phyloP scores from a whole-genome alignment of 2,329 filamentous ascomycete genomes.

The Colletotrichum tofieldiae region DNA sequence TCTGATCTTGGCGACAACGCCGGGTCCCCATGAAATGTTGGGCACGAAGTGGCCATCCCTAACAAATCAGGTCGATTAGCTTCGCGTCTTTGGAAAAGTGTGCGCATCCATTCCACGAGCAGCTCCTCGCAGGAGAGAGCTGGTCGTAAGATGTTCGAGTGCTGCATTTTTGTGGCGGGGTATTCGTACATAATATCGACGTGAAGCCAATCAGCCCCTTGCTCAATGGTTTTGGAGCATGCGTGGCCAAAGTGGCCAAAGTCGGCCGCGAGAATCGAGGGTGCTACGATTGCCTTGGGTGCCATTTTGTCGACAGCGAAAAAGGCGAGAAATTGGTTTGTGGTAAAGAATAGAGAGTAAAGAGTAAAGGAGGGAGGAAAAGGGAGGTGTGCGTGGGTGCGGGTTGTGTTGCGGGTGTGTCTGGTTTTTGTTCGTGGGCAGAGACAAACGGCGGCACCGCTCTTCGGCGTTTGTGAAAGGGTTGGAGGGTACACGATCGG shows the following conservation, averaged over 20 bases:
- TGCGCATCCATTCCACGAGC: conserved; percentile 9
- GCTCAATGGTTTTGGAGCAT: conserved; percentile 87
- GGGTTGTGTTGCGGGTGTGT: conserved; percentile 31
- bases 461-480: conserved; percentile 30
- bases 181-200: conserved; percentile 85
- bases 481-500: conserved; percentile 32
- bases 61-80: conserved; percentile 24
- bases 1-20: conserved; percentile 95
- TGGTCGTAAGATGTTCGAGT: conserved; percentile 30
- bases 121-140: conserved; percentile 5
- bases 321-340: conserved; percentile 4
- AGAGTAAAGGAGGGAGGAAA: background rate
- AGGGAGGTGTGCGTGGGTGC: conserved; percentile 30
- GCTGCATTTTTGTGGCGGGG: conserved; percentile 5
- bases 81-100: background rate
- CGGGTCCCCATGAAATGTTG: conserved; percentile 97
- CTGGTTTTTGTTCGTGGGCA: conserved; percentile 28
- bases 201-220: conserved; percentile 94
- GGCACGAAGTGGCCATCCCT: conserved; percentile 99
- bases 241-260: conserved; percentile 90
- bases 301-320: conserved; percentile 72
- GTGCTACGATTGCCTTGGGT: conserved; percentile 93
- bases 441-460: conserved; percentile 4
- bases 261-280: conserved; percentile 98
- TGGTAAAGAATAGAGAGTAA: conserved; percentile 1